Evolutionary conservation across 164 flowering plant genomes (phyloP), one percentile per base, ranked within the genome.

Genomic region (Tetrastigma voinierianum): DNA sequence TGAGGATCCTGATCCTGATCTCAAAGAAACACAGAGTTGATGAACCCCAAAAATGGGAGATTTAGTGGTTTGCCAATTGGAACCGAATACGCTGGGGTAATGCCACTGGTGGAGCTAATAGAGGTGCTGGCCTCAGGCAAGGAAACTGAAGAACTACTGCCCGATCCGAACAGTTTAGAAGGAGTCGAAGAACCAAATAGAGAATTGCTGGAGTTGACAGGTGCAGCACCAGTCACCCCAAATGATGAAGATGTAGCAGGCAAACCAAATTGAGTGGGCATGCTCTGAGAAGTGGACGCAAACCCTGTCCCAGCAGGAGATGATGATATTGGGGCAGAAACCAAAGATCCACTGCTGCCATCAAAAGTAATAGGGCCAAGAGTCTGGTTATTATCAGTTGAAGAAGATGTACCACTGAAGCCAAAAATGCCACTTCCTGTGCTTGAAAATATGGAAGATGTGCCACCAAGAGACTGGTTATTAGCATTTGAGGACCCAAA

Each of bases 231-330:
- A n/a, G n/a, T n/a, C n/a, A n/a, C n/a, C n/a, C n/a, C n/a, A n/a
- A n/a, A 83, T 1, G 76, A 49, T 13, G 86, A 69, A 51, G 83
- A 53, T 57, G 89, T 58, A 11, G 76, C 66, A 72, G 96, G 72
- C 55, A 95, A 78, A 40, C 81, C 78, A 66, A 79, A 81, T 44
- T 81, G 87, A 70, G 70, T 32, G 0, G 88, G 79, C 40, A 66
- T 64, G 59, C 76, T 81, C 47, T 77, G 81, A 2, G 83, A 59
- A 49, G 76, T 61, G 23, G 73, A 54, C 18, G 82, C 61, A 69
- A 48, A 13, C 20, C 66, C 79, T 65, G 76, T 73, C n/a, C 63
- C 78, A 62, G 76, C 54, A 43, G 73, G 9, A 47, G 84, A 61
- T n/a, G 85, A 63, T 57, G n/a, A 32, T 25, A 7, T 32, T 1